Evolutionary conservation across 176 grass and related monocot species (phyloP).

Genomic region (Cenchrus fungigraminus): DNA sequence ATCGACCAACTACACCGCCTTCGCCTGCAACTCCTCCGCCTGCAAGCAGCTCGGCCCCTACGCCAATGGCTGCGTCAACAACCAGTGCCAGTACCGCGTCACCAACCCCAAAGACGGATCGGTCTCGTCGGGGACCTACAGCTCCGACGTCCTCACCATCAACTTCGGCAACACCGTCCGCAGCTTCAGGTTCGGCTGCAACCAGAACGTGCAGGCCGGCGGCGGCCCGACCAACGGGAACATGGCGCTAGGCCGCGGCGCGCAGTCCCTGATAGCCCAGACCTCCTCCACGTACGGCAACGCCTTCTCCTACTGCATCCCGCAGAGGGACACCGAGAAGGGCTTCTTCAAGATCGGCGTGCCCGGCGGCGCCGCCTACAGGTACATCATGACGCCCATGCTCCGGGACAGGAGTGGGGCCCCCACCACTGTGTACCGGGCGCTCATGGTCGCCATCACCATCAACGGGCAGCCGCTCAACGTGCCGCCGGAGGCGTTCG

Average conservation of each 20-base stretch:
- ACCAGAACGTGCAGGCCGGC: conserved; percentile 33
- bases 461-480: conserved; percentile 48
- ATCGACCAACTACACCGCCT: background rate
- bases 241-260: conserved; percentile 58
- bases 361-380: background rate
- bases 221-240: conserved; percentile 48
- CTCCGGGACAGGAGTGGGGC: background rate
- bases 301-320: conserved; percentile 75
- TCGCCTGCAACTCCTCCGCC: background rate
- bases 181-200: conserved; percentile 58
- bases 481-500: conserved; percentile 45
- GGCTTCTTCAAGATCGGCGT: conserved; percentile 63
- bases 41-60: background rate
- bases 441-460: conserved; percentile 32
- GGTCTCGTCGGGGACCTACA: background rate
- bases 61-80: background rate
- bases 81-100: background rate
- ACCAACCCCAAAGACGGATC: background rate
- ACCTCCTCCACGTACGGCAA: conserved; percentile 10
- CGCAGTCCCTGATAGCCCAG: conserved; percentile 61
- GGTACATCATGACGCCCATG: conserved; percentile 31
- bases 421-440: conserved; percentile 37
- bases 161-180: conserved; percentile 22
- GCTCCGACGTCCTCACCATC: conserved; percentile 32
- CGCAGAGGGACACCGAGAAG: conserved; percentile 3